Evolutionary conservation across 106 monocot species (phyloP), one percentile per base, ranked within the genome.

Genomic region (Vanilla planifolia): DNA sequence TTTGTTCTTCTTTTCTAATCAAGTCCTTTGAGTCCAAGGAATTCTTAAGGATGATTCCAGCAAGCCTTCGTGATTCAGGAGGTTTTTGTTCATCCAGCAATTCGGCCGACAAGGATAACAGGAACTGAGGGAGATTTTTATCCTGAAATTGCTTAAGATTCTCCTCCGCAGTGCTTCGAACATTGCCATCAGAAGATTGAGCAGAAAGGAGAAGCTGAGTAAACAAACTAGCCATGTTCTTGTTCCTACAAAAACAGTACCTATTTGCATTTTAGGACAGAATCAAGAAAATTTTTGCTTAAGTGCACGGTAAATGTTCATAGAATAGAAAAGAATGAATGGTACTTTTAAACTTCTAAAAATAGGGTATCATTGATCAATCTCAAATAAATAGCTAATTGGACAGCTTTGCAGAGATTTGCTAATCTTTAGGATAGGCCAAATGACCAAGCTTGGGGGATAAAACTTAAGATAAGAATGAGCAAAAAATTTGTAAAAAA

Each of bases 31-130:
- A 82, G 51, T 91, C 91, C 39, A 91, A 63, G 1, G 82, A 79
- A 59, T 91, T 91, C 59, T 91, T 91, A n/a, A 91, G 79, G 16
- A 91, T 71, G 24, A 91, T 73, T 48, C 91, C 91, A 44, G 86
- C 91, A 61, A 91, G 75, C 56, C 72, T 82, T 32, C 91, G 73
- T 24, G 73, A 74, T 48, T 82, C 91, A 3, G 77, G 68, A 7
- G 91, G 91, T 23, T 83, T 91, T 26, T 71, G 67, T 4, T 91
- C 77, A 45, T 77, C 65, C 6, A 85, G 63, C 21, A 89, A 58
- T 40, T 85, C 88, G 20, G 60, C 59, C 10, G 93, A 93, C 14
- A 93, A 40, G 11, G 85, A 77, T 20, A 93, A 79, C 6, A 93
- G 79, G 52, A 82, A 93, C 7, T 71, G 21, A 8, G 93, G 71